Base-by-base conservation (phyloP, 192 early-diverging fungal genomes). In the Gonapodya sp. region DNA sequence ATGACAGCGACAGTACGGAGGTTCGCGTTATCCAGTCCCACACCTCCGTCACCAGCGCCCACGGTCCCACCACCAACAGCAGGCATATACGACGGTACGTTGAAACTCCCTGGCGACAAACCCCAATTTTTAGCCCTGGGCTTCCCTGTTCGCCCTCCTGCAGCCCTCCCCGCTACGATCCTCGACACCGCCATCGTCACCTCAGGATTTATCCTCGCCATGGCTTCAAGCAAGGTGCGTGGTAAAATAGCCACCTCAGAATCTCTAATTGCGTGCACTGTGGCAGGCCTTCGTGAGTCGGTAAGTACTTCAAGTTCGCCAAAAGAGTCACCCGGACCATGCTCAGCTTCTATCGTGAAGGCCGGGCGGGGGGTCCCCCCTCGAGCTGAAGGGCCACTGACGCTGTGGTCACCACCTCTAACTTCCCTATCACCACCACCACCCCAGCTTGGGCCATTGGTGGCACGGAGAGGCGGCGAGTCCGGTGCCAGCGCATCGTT, bases 251-350 rank as follows among this genome's bases (percentile, higher is more conserved):
- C 96, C 32, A 98, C 89, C 86, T 99, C 97, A 0, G 95, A 93
- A 83, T 98, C 98, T 64, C 98, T 93, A 81, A 99, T 99, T 0
- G 98, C 98, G 81, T 99, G 97, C 33, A 98, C 87, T 1, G 96
- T 99, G 31, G 92, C 93, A 30, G 90, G 89, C 73, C 94, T 91
- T 75, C 75, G 36, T 36, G n/a, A 79, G 84, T 87, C 92, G 83
- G 90, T 93, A 36, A 99, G 85, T 14, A 98, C 93, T 81, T 96
- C 96, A 31, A 96, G 86, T 84, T 99, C 98, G 73, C 98, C 98
- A 0, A 99, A 92, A 34, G 94, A 95, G 79, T 99, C 95, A 35
- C 95, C 95, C 80, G 96, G 96, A 36, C 97, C 96, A 81, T 93
- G 96, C 87, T 99, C 98, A 32, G 88, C 93, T 35, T 95, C 73